Percentiles rank a stretch among this genome's conserved stretches.
phyloP scores from a whole-genome alignment of 192 early-diverging fungal genomes.

The Spizellomyces sp. region DNA sequence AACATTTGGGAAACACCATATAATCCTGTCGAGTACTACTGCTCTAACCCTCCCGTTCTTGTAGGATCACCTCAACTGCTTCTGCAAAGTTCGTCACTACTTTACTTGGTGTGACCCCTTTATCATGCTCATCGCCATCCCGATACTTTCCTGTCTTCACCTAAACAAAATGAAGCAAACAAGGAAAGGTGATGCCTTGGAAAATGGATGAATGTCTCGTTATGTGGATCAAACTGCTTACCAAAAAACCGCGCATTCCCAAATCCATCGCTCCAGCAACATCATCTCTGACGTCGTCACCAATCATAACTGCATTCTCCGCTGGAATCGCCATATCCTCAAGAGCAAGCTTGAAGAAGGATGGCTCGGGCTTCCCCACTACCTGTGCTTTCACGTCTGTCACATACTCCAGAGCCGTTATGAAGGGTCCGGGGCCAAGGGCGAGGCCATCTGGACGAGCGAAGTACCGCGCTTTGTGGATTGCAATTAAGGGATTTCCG shows the following conservation, averaged over 20 bases:
- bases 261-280: slow-evolving; percentile 75
- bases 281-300: slow-evolving; percentile 85
- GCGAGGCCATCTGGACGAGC: slow-evolving; percentile 62
- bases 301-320: slow-evolving; percentile 75
- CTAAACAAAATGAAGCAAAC: not conserved
- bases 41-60: not conserved
- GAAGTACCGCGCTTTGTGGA: slow-evolving; percentile 82
- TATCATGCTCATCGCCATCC: slow-evolving; percentile 65
- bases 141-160: slow-evolving; percentile 88
- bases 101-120: slow-evolving; percentile 47
- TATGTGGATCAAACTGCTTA: not conserved
- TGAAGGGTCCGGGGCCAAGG: slow-evolving; percentile 90
- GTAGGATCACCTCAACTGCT: slow-evolving; percentile 65
- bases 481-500: slow-evolving; percentile 70
- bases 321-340: slow-evolving; percentile 66
- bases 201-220: too few species aligned
- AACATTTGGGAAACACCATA: too few species aligned
- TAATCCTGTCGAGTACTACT: too few species aligned
- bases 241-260: slow-evolving; percentile 59
- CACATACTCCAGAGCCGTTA: slow-evolving; percentile 80
- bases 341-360: slow-evolving; percentile 79
- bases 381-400: slow-evolving; percentile 64
- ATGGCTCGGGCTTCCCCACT: slow-evolving; percentile 79
- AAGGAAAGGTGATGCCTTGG: too few species aligned
- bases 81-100: slow-evolving; percentile 69